Conservation (phyloP, 2,329 filamentous ascomycete genomes). For the Stenocarpella maydis region DNA sequence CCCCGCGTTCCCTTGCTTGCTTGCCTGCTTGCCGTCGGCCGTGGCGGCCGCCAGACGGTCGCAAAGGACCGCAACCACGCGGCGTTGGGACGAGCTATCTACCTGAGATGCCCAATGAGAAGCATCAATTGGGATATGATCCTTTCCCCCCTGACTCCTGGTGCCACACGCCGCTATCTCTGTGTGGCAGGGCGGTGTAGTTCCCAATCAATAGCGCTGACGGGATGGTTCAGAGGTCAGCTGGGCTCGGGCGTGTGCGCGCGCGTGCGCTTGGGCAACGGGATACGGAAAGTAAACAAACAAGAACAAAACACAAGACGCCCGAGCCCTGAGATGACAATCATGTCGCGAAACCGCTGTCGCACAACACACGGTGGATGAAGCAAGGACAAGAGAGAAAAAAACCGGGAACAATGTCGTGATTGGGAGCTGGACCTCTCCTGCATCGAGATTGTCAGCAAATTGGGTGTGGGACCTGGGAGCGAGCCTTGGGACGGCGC, state of each 20-base stretch:
- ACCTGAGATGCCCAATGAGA: too few species aligned
- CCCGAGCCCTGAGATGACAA: slow-evolving; percentile 8
- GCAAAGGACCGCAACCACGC: slow-evolving; percentile 28
- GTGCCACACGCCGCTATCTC: neutral
- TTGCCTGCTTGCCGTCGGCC: neutral
- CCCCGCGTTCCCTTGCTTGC: neutral
- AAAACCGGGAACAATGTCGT: slow-evolving; percentile 21
- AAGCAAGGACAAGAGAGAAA: neutral
- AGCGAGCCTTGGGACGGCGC: too few species aligned
- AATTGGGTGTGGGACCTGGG: slow-evolving; percentile 1
- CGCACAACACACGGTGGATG: slow-evolving; percentile 5
- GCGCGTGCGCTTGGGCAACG: neutral
- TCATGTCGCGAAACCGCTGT: slow-evolving; percentile 1
- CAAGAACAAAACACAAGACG: slow-evolving; percentile 8
- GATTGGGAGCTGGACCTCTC: neutral
- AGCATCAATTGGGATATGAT: too few species aligned
- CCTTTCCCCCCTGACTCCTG: too few species aligned
- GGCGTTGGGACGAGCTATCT: slow-evolving; percentile 6
- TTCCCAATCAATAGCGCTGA: slow-evolving; percentile 22
- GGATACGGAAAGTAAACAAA: slow-evolving; percentile 35
- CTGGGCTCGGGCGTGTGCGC: neutral
- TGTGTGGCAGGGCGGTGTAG: slow-evolving; percentile 17
- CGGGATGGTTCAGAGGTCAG: neutral
- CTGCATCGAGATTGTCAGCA: slow-evolving; percentile 26
- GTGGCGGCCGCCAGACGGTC: slow-evolving; percentile 14